A percentile compares a stretch with the other conserved stretches of the same genome.
These are phyloP conservation scores for Colletotrichum tropicale DNA, from an alignment of 2,329 filamentous ascomycete species.

Conservation along the genomic window DNA sequence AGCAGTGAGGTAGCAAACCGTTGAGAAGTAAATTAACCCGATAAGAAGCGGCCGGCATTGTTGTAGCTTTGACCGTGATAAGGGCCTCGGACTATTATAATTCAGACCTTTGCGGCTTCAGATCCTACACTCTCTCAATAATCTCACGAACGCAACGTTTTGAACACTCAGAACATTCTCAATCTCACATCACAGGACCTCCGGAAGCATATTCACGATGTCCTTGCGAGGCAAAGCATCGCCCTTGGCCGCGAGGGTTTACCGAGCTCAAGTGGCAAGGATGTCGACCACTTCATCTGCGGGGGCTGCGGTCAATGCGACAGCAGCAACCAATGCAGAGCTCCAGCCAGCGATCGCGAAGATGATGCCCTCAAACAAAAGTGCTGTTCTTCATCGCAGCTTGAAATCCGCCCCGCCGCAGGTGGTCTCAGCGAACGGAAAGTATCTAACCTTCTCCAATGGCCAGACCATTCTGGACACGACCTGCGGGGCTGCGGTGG, in stretches of 20 bases:
- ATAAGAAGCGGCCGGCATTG: background rate
- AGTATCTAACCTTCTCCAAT: conserved; percentile 18
- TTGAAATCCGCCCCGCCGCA: conserved; percentile 10
- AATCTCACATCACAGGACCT: background rate
- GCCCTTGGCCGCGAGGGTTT: background rate
- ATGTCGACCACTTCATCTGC: background rate
- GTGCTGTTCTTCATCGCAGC: conserved; percentile 20
- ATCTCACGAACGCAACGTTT: background rate
- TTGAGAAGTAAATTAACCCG: background rate
- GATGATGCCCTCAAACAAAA: background rate
- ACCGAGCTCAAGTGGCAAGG: background rate
- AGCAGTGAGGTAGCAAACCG: too few relatives aligned
- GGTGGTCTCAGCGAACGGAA: conserved; percentile 19
- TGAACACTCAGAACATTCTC: background rate
- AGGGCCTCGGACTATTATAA: background rate
- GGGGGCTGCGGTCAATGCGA: background rate
- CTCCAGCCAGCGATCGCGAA: background rate
- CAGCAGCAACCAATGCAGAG: background rate
- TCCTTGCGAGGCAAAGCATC: background rate
- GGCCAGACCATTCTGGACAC: conserved; percentile 65
- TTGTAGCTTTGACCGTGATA: background rate
- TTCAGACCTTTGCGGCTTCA: background rate
- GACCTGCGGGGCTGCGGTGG: conserved; percentile 75
- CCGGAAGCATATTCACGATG: background rate
- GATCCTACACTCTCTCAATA: background rate